Evolutionary conservation across 768 basidiomycete genomes (phyloP).

Genomic region (Pulveroboletus ravenelii): DNA sequence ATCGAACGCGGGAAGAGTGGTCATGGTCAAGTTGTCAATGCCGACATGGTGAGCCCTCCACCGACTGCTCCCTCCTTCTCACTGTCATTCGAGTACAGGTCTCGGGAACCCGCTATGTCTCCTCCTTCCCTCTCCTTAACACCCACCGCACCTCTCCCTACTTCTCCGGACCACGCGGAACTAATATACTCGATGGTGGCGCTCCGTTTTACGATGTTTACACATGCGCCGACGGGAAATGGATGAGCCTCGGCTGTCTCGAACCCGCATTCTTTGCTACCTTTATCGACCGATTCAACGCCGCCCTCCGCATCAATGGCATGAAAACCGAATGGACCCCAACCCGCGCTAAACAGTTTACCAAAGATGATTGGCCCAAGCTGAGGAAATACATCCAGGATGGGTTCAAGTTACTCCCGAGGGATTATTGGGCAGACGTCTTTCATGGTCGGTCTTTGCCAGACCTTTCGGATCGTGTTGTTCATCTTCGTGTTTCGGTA

Average conservation of each 20-base stretch:
- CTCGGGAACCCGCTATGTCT: conserved; percentile 73
- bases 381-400: conserved; percentile 52
- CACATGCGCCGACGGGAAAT: conserved; percentile 63
- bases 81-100: conserved; percentile 44
- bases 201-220: conserved; percentile 78
- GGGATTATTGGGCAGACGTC: conserved; percentile 64
- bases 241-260: conserved; percentile 74
- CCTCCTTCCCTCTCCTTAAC: conserved; percentile 63
- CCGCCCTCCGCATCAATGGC: conserved; percentile 41
- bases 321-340: conserved; percentile 54
- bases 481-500: not conserved
- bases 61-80: not conserved
- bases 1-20: conserved; percentile 62
- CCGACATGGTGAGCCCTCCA: conserved; percentile 61
- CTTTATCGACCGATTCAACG: conserved; percentile 54
- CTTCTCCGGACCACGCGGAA: conserved; percentile 45
- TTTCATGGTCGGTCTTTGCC: conserved; percentile 50
- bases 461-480: not conserved
- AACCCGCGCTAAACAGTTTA: conserved; percentile 38
- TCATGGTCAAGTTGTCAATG: conserved; percentile 67
- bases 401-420: conserved; percentile 57
- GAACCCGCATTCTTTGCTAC: conserved; percentile 67
- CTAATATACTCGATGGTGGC: conserved; percentile 67
- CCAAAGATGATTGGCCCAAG: conserved; percentile 52
- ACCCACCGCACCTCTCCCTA: conserved; percentile 29